Evolutionary conservation across 148 eudicot genomes (phyloP).

Genomic region (Drosera capensis): DNA sequence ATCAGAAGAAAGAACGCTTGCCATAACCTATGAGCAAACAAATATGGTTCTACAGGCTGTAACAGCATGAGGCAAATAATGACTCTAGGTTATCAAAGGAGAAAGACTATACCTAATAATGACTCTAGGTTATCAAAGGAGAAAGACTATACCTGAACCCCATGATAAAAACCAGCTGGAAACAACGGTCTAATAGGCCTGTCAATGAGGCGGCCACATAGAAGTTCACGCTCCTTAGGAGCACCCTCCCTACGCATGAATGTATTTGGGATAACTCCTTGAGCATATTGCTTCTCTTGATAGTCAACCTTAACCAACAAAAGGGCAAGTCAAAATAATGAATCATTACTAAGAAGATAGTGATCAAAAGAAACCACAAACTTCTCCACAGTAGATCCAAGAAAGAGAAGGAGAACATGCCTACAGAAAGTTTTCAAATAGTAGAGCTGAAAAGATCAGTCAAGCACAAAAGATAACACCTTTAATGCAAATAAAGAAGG

Average conservation of each 20-base stretch:
- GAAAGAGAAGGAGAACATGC: too few species aligned
- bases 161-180: slow-evolving; percentile 90
- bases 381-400: not conserved
- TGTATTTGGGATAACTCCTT: slow-evolving; percentile 83
- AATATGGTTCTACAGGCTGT: not conserved
- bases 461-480: not conserved
- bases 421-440: too few species aligned
- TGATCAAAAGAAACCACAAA: slow-evolving; percentile 1
- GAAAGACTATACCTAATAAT: slow-evolving; percentile 37
- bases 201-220: slow-evolving; percentile 93
- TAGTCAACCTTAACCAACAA: slow-evolving; percentile 66
- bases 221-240: slow-evolving; percentile 95
- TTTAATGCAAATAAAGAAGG: not conserved
- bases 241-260: slow-evolving; percentile 98
- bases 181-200: slow-evolving; percentile 93
- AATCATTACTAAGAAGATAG: not conserved
- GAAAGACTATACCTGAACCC: slow-evolving; percentile 63
- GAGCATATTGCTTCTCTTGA: slow-evolving; percentile 95
- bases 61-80: not conserved
- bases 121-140: not conserved
- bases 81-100: not conserved
- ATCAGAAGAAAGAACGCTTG: slow-evolving; percentile 94
- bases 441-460: too few species aligned
- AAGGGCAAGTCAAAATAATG: too few species aligned
- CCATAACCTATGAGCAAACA: slow-evolving; percentile 40